Percentiles rank a stretch among this genome's conserved stretches.
These are phyloP conservation scores for Antitrichia curtipendula DNA, from an alignment of 225 moss, liverwort and hornwort genomes.

Conservation along the genomic window DNA sequence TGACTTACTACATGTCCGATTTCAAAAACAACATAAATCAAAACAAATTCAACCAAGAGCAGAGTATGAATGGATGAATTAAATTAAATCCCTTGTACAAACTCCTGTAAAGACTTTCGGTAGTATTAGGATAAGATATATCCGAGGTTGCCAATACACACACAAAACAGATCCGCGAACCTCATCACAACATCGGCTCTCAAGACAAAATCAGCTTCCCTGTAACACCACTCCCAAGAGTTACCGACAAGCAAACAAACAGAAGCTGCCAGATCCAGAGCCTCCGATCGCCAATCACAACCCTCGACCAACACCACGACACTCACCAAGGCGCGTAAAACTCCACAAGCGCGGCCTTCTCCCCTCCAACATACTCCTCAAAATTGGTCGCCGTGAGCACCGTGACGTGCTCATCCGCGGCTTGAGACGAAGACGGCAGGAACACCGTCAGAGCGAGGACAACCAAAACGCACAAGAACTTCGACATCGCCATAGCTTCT, in stretches of 20 bases:
- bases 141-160: not conserved
- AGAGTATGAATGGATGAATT: not conserved
- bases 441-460: slow-evolving; percentile 1
- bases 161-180: not conserved
- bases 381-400: slow-evolving; percentile 67
- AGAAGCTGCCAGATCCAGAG: not conserved
- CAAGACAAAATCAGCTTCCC: not conserved
- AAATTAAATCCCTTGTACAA: not conserved
- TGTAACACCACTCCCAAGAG: not conserved
- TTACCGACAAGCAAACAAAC: not conserved
- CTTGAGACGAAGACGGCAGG: slow-evolving; percentile 6
- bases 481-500: slow-evolving; percentile 46
- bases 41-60: not conserved
- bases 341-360: slow-evolving; percentile 77
- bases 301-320: not conserved
- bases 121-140: not conserved
- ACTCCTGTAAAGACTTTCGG: not conserved
- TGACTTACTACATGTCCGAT: not conserved
- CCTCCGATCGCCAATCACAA: not conserved
- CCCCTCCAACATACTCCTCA: slow-evolving; percentile 61
- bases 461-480: slow-evolving; percentile 4
- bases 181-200: not conserved
- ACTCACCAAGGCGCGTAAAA: slow-evolving; percentile 98
- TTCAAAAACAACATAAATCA: not conserved
- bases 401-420: slow-evolving; percentile 56